Conservation (phyloP, 2,329 filamentous ascomycete species). For the Botryotinia convoluta region DNA sequence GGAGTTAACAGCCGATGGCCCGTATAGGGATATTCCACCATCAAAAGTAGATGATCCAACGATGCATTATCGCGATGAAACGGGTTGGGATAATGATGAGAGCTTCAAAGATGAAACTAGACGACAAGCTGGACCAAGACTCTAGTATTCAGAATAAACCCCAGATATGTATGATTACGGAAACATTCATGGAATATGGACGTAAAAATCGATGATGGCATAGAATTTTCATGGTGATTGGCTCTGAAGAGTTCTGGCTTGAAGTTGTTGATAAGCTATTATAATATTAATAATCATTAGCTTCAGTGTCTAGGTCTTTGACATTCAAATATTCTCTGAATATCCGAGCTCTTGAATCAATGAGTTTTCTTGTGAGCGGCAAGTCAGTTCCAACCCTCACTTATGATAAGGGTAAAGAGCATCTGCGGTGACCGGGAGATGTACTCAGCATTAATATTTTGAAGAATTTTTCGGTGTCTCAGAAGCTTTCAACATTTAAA, state of each 20-base stretch:
- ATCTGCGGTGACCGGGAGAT: not conserved
- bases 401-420: not conserved
- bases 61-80: slow-evolving; percentile 21
- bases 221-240: not conserved
- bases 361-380: not conserved
- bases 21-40: slow-evolving; percentile 29
- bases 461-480: too few species aligned
- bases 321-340: not conserved
- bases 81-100: slow-evolving; percentile 4
- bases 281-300: not conserved
- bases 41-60: not conserved
- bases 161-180: not conserved
- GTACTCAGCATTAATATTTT: too few species aligned
- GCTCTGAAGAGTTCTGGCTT: not conserved
- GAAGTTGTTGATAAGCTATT: not conserved
- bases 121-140: not conserved
- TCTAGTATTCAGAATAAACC: not conserved
- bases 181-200: not conserved
- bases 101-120: not conserved
- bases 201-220: not conserved
- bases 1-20: slow-evolving; percentile 26
- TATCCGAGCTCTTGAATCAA: not conserved
- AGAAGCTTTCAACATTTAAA: not conserved
- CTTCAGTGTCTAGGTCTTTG: not conserved
- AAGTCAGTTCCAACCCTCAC: not conserved